phyloP scores from a whole-genome alignment of 208 protist species.

The Blechomonas ayalai region DNA sequence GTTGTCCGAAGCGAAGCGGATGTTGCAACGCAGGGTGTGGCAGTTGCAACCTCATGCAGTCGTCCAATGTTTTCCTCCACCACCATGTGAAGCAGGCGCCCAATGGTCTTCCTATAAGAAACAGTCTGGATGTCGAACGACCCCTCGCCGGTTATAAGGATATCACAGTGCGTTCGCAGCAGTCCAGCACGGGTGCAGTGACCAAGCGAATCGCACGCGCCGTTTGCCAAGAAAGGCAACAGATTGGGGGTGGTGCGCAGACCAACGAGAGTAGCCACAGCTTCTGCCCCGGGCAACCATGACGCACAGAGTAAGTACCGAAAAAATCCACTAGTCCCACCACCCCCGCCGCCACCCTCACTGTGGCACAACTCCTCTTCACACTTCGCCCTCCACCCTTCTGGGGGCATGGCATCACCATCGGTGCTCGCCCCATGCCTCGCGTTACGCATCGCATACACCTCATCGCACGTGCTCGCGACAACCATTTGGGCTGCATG shows the following conservation, averaged over 20 bases:
- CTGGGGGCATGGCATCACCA: not conserved
- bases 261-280: conserved; percentile 37
- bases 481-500: conserved; percentile 38
- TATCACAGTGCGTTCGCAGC: conserved; percentile 23
- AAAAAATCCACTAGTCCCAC: conserved; percentile 79
- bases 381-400: not conserved
- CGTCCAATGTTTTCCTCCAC: conserved; percentile 49
- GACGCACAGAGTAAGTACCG: conserved; percentile 34
- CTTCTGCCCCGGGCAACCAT: conserved; percentile 49
- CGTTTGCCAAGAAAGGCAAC: too few species aligned
- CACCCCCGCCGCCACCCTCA: conserved; percentile 53
- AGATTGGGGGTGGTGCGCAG: conserved; percentile 16
- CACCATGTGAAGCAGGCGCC: conserved; percentile 57
- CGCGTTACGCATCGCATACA: too few species aligned
- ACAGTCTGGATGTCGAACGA: conserved; percentile 74
- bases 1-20: not conserved
- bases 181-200: too few species aligned
- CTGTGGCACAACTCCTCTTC: conserved; percentile 21
- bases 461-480: conserved; percentile 13
- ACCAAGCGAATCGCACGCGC: too few species aligned
- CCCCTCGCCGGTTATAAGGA: conserved; percentile 63
- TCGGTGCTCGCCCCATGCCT: too few species aligned
- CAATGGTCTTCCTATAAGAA: conserved; percentile 59
- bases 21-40: not conserved
- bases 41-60: conserved; percentile 1